Base-by-base conservation (phyloP, 306 rosid species). In the Gynostemma pentaphyllum region DNA sequence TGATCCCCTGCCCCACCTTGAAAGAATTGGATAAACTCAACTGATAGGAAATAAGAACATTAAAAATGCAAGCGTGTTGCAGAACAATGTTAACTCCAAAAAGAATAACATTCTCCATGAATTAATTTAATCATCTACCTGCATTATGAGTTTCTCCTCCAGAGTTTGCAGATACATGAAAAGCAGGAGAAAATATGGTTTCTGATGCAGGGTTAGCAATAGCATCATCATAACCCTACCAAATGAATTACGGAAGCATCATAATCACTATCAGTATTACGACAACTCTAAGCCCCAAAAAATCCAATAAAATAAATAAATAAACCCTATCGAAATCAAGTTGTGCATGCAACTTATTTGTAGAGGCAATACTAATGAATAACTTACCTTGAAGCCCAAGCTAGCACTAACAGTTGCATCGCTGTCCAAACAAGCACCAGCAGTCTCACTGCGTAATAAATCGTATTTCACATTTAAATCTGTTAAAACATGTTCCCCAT, bases 141-240 rank as follows among this genome's bases (percentile, higher is more conserved):
- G 81, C 82, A 62, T 79, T 80, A 49, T 73, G 72, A 30, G 76
- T 68, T 66, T 81, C 85, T 47, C 72, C 95, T 53, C 78, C 94
- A 55, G 68, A 63, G 44, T 82, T 87, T 70, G 79, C 85, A 24
- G 90, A 69, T 56, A 77, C 68, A 68, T 86, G 97, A 80, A 88
- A 94, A 44, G 81, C 72, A 34, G 97, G 99, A 75, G 99, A 94
- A 80, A 94, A 94, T 62, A 94, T 86, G 68, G 90, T 88, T 76
- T 81, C 95, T 46, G 79, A 70, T 48, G 70, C 75, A 44, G 68
- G 68, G 72, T 77, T 78, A 14, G 23, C 74, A 48, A 78, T 67
- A 77, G 72, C 82, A 60, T 74, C 79, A 56, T 65, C 60, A 71
- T 70, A 72, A 66, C 75, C 85, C 96, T 92, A 78, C 75, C 62